phyloP scores from a whole-genome alignment of 257 asterid genomes.

The Agastache rugosa region DNA sequence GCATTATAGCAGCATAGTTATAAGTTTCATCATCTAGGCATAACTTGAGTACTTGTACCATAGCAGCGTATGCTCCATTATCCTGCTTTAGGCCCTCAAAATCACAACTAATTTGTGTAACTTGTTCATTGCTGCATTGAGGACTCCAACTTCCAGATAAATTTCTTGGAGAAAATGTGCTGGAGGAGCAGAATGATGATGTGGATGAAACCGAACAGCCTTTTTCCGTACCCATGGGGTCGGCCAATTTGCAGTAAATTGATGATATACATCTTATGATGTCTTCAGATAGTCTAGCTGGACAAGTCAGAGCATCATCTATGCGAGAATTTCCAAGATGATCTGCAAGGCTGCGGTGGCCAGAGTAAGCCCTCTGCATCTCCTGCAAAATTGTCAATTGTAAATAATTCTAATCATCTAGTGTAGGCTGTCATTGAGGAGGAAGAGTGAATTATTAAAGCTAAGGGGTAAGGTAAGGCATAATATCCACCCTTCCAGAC shows the following conservation, averaged over 20 bases:
- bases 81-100: constrained; percentile 56
- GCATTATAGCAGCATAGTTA: constrained; percentile 73
- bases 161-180: constrained; percentile 83
- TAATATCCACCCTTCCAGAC: constrained; percentile 54
- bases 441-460: neutral
- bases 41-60: constrained; percentile 63
- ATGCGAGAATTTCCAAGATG: constrained; percentile 66
- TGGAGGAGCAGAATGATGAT: constrained; percentile 76
- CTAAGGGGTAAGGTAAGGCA: constrained; percentile 21
- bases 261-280: constrained; percentile 78
- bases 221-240: constrained; percentile 43
- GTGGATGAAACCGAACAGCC: constrained; percentile 72
- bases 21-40: constrained; percentile 71
- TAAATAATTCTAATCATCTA: neutral
- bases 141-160: constrained; percentile 87
- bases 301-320: constrained; percentile 56
- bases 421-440: too few species aligned
- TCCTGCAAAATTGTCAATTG: constrained; percentile 52
- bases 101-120: constrained; percentile 39
- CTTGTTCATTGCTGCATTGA: constrained; percentile 61
- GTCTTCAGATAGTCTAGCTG: constrained; percentile 73
- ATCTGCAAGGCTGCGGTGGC: constrained; percentile 75
- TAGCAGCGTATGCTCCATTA: constrained; percentile 51
- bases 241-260: constrained; percentile 80
- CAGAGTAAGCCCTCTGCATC: constrained; percentile 48